Base-by-base conservation (phyloP, 2,329 filamentous ascomycete genomes). In the Lachnellula arida region DNA sequence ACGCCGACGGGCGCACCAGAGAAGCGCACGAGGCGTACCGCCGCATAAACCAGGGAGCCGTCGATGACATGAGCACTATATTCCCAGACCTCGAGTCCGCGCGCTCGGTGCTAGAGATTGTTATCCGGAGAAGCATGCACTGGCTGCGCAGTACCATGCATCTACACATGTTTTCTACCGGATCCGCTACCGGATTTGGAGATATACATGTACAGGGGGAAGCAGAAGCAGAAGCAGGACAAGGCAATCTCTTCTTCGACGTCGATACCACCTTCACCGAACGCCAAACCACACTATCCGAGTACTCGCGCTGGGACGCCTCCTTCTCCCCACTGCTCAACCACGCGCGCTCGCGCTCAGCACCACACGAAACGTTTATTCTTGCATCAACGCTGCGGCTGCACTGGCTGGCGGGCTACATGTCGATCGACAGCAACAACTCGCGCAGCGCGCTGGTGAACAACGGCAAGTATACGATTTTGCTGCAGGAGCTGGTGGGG, bases 111-210 rank as follows among this genome's bases (percentile, higher is more conserved):
- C 40, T 65, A 32, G 63, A 65, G 35, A 25, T 58, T 5, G 55
- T 65, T 3, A 63, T 64, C n/a, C 43, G 54, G 40, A 57, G 61
- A 42, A 64, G 60, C 17, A 63, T 65, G 59, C 58, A 63, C 44
- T 65, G 62, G 62, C 39, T 65, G 25, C 58, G 60, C 8, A 61
- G 60, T 34, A 64, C 61, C 8, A 61, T 63, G 51, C 63, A 60
- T 43, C 28, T 61, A 7, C 62, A 62, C 46, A 60, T 58, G 34
- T 63, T 64, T 22, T 56, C 59, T 2, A 32, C 28, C 9, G 28
- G 28, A 2, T 9, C 28, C 22, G 3, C 22, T 5, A 23, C 22
- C 9, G 28, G 6, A 11, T 32, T 8, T 32, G 28, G 28, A 3
- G 28, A 32, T 4, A 9, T 32, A 32, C 28, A 32, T 11, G 28